Base-by-base conservation (phyloP, 768 basidiomycete genomes). In the Trametes meyenii region DNA sequence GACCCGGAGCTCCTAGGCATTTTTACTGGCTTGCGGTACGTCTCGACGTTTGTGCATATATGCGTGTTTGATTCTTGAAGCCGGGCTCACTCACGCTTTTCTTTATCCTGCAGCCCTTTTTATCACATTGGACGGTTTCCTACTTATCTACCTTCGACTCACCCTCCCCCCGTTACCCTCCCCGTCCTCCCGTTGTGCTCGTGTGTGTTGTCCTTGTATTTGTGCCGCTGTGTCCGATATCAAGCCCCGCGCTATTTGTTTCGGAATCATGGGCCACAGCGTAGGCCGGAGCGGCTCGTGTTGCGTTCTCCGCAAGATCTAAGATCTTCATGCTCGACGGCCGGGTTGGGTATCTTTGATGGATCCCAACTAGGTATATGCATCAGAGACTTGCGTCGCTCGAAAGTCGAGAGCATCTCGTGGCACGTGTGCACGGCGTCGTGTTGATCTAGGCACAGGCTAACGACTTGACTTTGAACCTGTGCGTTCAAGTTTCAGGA, bases 161-260 rank as follows among this genome's bases (percentile, higher is more conserved):
- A 33, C 29, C 29, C 3, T 33, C 29, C 29, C 29, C 29, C 29
- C 29, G 29, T 33, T 8, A 33, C 29, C 29, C 42, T 21, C 13
- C 23, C 43, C 42, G 52, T 46, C 50, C 33, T 43, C n/a, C 40
- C 50, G 50, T 33, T 33, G 50, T 45, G 54, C 53, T 55, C 33
- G 53, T 62, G 50, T 62, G 23, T 58, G 61, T 58, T 62, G 50
- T 58, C 26, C 35, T 21, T 62, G 56, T 58, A 62, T 40, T 40
- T 62, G 49, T 55, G 21, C 24, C 17, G 48, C 54, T 26, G 26
- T 56, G 43, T 42, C 51, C 42, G 58, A 51, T 50, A 43, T 33
- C 29, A 33, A 33, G 29, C 17, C 43, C 17, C 43, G n/a, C 43
- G 43, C 43, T 44, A 5, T 42, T n/a, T 44, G 43, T 44, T 44